Percentiles rank a stretch among this genome's conserved stretches.
These are phyloP conservation scores for Backusella psychrophila DNA, from an alignment of 192 early-diverging fungal genomes.

Conservation along the genomic window DNA sequence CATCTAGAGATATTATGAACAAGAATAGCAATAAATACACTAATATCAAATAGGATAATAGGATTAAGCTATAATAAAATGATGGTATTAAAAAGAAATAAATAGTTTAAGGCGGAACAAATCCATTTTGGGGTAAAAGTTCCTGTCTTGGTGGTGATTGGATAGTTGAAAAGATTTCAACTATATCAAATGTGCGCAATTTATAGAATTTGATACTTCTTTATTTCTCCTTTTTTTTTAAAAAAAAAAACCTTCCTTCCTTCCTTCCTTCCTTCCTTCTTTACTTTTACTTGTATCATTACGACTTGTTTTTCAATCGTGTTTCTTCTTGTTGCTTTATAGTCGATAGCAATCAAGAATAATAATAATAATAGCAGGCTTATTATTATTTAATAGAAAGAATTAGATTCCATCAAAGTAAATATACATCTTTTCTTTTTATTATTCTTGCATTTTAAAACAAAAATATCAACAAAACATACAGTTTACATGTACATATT, in stretches of 20 bases:
- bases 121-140: not conserved
- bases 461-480: not conserved
- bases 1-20: too few species aligned
- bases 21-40: too few species aligned
- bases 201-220: not conserved
- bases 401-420: not conserved
- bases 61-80: too few species aligned
- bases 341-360: not conserved
- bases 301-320: too few species aligned
- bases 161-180: not conserved
- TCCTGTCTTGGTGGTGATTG: not conserved
- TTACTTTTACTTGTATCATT: not conserved
- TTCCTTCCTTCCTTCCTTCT: not conserved
- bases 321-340: not conserved
- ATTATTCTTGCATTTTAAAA: too few species aligned
- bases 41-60: too few species aligned
- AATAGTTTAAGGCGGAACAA: slow-evolving; percentile 3
- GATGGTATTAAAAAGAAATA: not conserved
- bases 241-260: not conserved
- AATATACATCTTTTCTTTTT: not conserved
- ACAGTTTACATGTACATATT: not conserved
- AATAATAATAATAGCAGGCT: not conserved
- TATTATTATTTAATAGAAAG: not conserved
- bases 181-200: not conserved
- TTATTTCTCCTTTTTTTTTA: not conserved